These are phyloP conservation scores for Candida silvatica DNA, from an alignment of 805 yeast genomes.

Conservation along the genomic window DNA sequence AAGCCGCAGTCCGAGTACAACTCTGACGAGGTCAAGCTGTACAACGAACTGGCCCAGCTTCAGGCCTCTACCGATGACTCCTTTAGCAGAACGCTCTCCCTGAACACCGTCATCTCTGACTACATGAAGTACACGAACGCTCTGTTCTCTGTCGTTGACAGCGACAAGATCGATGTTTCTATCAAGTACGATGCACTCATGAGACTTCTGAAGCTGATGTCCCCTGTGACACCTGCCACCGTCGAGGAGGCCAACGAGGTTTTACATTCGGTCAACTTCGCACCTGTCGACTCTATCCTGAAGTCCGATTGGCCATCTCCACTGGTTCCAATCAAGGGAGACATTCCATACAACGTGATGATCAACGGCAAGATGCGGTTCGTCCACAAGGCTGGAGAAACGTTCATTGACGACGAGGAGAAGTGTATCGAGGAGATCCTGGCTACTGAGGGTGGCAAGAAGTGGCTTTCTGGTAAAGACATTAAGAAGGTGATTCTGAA, in stretches of 20 bases:
- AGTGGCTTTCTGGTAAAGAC: slow-evolving; percentile 31
- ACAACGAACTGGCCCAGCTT: slow-evolving; percentile 45
- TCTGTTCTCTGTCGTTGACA: slow-evolving; percentile 30
- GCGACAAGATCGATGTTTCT: slow-evolving; percentile 26
- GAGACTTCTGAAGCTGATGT: slow-evolving; percentile 44
- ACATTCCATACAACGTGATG: slow-evolving; percentile 45
- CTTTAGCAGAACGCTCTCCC: slow-evolving; percentile 45
- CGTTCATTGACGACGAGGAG: slow-evolving; percentile 28
- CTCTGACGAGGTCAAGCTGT: slow-evolving; percentile 43
- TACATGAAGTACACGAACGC: slow-evolving; percentile 74
- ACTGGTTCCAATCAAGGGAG: slow-evolving; percentile 29
- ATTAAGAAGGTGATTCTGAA: slow-evolving; percentile 51
- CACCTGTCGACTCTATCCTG: slow-evolving; percentile 35
- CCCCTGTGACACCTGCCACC: slow-evolving; percentile 77
- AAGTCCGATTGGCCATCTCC: slow-evolving; percentile 57
- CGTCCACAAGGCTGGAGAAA: slow-evolving; percentile 24
- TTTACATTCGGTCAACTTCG: slow-evolving; percentile 21
- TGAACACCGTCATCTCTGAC: slow-evolving; percentile 85
- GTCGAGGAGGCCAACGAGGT: slow-evolving; percentile 78
- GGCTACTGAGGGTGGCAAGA: slow-evolving; percentile 27
- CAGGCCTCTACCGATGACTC: slow-evolving; percentile 48
- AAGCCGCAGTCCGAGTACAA: slow-evolving; percentile 13
- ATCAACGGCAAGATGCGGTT: slow-evolving; percentile 67
- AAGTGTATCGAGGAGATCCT: slow-evolving; percentile 29
- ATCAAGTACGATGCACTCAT: slow-evolving; percentile 34